phyloP scores from a whole-genome alignment of 2,329 filamentous ascomycete genomes.

The Ophiobolus disseminans region DNA sequence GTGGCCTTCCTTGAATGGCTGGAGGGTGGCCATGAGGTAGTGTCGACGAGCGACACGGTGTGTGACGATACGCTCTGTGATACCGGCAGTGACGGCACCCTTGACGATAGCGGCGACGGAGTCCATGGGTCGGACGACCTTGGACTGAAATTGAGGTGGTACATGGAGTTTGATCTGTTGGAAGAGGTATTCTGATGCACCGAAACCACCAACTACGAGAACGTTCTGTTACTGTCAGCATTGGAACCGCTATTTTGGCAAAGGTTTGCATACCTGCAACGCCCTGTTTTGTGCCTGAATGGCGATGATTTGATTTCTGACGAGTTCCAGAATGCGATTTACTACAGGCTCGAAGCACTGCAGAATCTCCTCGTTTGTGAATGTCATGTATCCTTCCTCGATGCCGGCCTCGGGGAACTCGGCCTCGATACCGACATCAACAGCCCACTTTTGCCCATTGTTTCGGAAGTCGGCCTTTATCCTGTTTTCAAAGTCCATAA shows the following conservation, averaged over 20 bases:
- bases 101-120: conserved; percentile 98
- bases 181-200: conserved; percentile 98
- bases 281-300: conserved; percentile 96
- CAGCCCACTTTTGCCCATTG: conserved; percentile 98
- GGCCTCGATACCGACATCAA: conserved; percentile 97
- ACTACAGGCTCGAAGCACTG: conserved; percentile 99
- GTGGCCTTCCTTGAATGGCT: conserved; percentile 98
- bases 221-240: conserved; percentile 70
- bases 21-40: conserved; percentile 98
- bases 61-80: conserved; percentile 94
- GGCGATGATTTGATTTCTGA: conserved; percentile 97
- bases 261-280: conserved; percentile 67
- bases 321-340: conserved; percentile 93
- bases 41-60: conserved; percentile 96
- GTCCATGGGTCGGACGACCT: conserved; percentile 98
- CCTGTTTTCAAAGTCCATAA: conserved; percentile 99
- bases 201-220: conserved; percentile 95
- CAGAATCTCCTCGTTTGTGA: conserved; percentile 98
- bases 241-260: background rate
- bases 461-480: conserved; percentile 99
- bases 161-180: conserved; percentile 99
- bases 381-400: conserved; percentile 99
- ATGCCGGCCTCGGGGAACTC: conserved; percentile 98
- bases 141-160: conserved; percentile 96
- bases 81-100: conserved; percentile 95